phyloP scores from a whole-genome alignment of 2,329 filamentous ascomycete genomes.

The Neobulgaria alba region DNA sequence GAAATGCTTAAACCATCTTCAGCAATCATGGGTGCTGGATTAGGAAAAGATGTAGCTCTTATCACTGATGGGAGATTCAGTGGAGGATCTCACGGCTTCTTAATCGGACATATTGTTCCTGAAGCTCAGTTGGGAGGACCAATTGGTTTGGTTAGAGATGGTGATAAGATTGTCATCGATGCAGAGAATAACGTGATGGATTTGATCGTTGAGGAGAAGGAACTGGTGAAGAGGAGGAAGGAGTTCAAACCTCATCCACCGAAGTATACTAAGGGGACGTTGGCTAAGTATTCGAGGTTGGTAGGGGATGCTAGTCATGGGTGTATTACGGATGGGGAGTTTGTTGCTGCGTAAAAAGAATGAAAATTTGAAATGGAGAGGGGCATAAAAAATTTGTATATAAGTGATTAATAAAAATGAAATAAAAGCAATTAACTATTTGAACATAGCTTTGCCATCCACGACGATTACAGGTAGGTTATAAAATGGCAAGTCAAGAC shows the following conservation, averaged over 20 bases:
- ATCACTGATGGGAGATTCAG: constrained; percentile 62
- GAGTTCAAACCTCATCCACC: constrained; percentile 43
- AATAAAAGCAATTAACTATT: no score
- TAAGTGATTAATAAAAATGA: no score
- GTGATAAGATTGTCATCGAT: constrained; percentile 52
- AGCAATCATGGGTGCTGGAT: constrained; percentile 65
- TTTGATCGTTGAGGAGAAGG: constrained; percentile 39
- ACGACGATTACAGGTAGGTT: no score
- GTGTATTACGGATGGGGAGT: constrained; percentile 44
- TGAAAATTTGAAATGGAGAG: neutral
- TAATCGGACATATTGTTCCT: constrained; percentile 54
- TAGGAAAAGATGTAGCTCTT: constrained; percentile 60
- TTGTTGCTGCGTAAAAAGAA: constrained; percentile 5
- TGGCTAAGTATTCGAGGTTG: constrained; percentile 48
- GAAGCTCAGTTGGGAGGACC: constrained; percentile 53
- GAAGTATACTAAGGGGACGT: constrained; percentile 49
- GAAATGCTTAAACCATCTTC: constrained; percentile 68
- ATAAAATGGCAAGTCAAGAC: no score
- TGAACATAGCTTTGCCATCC: no score
- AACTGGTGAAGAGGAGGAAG: constrained; percentile 40
- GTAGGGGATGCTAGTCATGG: constrained; percentile 50
- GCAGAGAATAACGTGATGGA: constrained; percentile 47
- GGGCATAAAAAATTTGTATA: neutral
- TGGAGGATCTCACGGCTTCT: constrained; percentile 51
- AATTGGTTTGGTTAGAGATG: constrained; percentile 48